Conservation (phyloP, 1,139 yeast species). For the Nakaseomyces kungkrabaensis region DNA sequence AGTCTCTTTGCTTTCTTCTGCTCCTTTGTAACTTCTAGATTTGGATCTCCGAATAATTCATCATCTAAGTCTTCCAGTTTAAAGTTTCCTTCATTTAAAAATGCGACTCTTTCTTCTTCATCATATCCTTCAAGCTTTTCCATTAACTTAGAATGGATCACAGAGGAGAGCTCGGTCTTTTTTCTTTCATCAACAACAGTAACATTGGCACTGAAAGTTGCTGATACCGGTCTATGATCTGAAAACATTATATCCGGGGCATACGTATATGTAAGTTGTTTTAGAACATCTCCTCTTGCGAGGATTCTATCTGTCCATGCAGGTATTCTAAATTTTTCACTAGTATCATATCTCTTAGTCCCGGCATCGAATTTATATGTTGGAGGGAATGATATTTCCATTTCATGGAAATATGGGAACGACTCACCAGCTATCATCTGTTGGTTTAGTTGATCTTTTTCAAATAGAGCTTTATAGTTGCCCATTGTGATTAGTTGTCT, state of each 20-base stretch:
- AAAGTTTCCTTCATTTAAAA: slow-evolving; percentile 21
- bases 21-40: slow-evolving; percentile 10
- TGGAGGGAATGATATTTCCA: slow-evolving; percentile 69
- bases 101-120: slow-evolving; percentile 33
- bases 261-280: slow-evolving; percentile 56
- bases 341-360: slow-evolving; percentile 71
- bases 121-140: slow-evolving; percentile 16
- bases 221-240: slow-evolving; percentile 91
- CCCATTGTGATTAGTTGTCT: slow-evolving; percentile 43
- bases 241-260: slow-evolving; percentile 59
- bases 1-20: slow-evolving; percentile 31
- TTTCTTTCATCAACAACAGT: slow-evolving; percentile 57
- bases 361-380: slow-evolving; percentile 93
- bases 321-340: slow-evolving; percentile 87
- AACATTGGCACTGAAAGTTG: slow-evolving; percentile 58
- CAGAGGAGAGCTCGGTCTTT: slow-evolving; percentile 47
- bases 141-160: slow-evolving; percentile 40
- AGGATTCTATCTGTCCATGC: slow-evolving; percentile 92
- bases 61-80: slow-evolving; percentile 10
- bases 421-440: slow-evolving; percentile 84
- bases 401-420: slow-evolving; percentile 77
- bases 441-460: slow-evolving; percentile 68
- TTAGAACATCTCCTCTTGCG: slow-evolving; percentile 45
- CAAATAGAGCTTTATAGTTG: slow-evolving; percentile 44
- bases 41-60: slow-evolving; percentile 4